Evolutionary conservation across 2,329 filamentous ascomycete species (phyloP).

Genomic region (Didymosphaeria variabile): DNA sequence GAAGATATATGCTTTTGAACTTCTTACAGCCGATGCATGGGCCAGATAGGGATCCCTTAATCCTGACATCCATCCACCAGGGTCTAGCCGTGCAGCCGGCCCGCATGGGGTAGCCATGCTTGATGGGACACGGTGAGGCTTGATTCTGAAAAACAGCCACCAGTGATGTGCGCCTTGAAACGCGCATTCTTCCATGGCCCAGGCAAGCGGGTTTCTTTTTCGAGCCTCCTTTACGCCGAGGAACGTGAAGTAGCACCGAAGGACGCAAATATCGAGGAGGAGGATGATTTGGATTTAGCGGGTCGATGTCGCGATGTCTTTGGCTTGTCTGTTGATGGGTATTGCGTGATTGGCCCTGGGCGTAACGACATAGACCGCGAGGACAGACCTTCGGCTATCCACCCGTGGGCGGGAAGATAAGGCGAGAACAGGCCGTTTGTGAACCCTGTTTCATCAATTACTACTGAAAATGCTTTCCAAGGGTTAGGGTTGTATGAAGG

Average conservation of each 20-base stretch:
- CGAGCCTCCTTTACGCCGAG: not conserved
- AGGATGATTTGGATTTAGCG: slow-evolving; percentile 16
- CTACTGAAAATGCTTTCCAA: not conserved
- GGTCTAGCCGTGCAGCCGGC: not conserved
- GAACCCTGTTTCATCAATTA: not conserved
- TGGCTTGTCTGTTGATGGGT: slow-evolving; percentile 35
- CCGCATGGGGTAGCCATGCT: not conserved
- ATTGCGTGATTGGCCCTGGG: slow-evolving; percentile 48
- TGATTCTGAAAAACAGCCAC: slow-evolving; percentile 2
- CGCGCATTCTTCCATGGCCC: not conserved
- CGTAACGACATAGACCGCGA: slow-evolving; percentile 37
- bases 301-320: slow-evolving; percentile 8
- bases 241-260: slow-evolving; percentile 17
- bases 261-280: slow-evolving; percentile 35
- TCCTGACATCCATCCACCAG: not conserved
- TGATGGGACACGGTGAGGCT: not conserved
- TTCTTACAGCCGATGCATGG: slow-evolving; percentile 3
- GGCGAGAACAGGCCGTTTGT: slow-evolving; percentile 11
- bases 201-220: not conserved
- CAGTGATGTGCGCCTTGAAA: slow-evolving; percentile 2
- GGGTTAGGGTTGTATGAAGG: slow-evolving; percentile 9
- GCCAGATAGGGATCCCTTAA: not conserved
- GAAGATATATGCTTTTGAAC: not conserved
- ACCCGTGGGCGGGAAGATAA: slow-evolving; percentile 19
- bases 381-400: slow-evolving; percentile 17